phyloP scores from a whole-genome alignment of 2,329 filamentous ascomycete genomes.

The Coleophoma crateriformis region DNA sequence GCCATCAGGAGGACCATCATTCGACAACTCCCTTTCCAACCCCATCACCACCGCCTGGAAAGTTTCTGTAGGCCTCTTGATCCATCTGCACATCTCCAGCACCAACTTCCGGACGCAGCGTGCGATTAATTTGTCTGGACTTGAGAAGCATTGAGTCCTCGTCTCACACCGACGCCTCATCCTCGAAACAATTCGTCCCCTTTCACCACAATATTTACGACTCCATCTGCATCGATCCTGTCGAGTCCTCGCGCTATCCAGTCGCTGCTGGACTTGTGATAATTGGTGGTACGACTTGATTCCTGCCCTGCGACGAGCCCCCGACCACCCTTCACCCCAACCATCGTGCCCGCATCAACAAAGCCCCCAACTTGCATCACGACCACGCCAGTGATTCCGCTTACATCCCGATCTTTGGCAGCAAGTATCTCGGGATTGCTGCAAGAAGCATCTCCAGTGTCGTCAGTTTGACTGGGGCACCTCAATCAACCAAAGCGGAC shows the following conservation, averaged over 20 bases:
- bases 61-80: not conserved
- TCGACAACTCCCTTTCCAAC: not conserved
- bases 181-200: not conserved
- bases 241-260: slow-evolving; percentile 9
- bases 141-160: not conserved
- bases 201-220: not conserved
- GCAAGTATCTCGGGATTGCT: slow-evolving; percentile 12
- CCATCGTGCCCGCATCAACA: slow-evolving; percentile 16
- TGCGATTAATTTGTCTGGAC: not conserved
- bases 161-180: not conserved
- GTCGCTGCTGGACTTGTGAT: slow-evolving; percentile 8
- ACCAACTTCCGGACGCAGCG: not conserved
- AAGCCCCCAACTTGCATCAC: slow-evolving; percentile 8
- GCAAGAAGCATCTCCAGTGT: slow-evolving; percentile 6
- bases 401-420: slow-evolving; percentile 7
- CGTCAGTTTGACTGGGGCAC: slow-evolving; percentile 11
- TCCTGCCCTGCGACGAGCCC: not conserved
- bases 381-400: slow-evolving; percentile 6
- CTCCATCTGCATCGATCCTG: slow-evolving; percentile 6
- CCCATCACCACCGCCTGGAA: not conserved
- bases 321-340: not conserved
- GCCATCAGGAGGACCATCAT: too few species aligned
- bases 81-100: not conserved
- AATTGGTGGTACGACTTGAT: slow-evolving; percentile 14
- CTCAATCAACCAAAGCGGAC: slow-evolving; percentile 5